phyloP scores from a whole-genome alignment of 495 filamentous ascomycete species.

The Aeminium ludgeri region DNA sequence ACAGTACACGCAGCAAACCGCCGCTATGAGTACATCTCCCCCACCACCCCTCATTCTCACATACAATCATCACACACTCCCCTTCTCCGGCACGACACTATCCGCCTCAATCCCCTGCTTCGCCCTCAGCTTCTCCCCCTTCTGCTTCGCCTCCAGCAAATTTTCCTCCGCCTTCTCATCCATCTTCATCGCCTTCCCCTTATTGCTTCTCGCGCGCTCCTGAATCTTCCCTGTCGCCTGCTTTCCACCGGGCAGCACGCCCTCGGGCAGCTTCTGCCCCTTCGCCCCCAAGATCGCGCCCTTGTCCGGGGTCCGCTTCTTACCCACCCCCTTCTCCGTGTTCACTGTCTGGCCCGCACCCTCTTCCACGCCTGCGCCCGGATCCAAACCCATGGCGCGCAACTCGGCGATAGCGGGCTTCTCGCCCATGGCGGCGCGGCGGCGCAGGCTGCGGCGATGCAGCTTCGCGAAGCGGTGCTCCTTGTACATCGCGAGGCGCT shows the following conservation, averaged over 20 bases:
- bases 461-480: slow-evolving; percentile 26
- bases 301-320: slow-evolving; percentile 4
- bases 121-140: background rate
- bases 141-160: background rate
- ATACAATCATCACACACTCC: no score
- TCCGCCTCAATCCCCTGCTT: background rate
- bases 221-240: slow-evolving; percentile 12
- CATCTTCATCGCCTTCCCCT: slow-evolving; percentile 12
- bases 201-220: slow-evolving; percentile 16
- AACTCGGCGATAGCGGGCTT: slow-evolving; percentile 7
- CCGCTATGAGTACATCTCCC: no score
- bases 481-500: slow-evolving; percentile 36
- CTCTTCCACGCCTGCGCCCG: slow-evolving; percentile 8
- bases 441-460: slow-evolving; percentile 13
- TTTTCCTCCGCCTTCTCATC: slow-evolving; percentile 13
- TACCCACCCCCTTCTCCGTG: slow-evolving; percentile 1
- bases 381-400: slow-evolving; percentile 9
- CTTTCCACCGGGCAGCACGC: slow-evolving; percentile 17
- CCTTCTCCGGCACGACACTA: no score
- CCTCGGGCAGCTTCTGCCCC: slow-evolving; percentile 17
- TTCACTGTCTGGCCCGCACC: slow-evolving; percentile 9
- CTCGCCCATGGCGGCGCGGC: slow-evolving; percentile 5
- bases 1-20: no score
- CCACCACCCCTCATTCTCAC: no score
- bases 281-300: slow-evolving; percentile 12